These are phyloP conservation scores for Colletotrichum higginsianum DNA, from an alignment of 2,329 filamentous ascomycete genomes.

Conservation along the genomic window DNA sequence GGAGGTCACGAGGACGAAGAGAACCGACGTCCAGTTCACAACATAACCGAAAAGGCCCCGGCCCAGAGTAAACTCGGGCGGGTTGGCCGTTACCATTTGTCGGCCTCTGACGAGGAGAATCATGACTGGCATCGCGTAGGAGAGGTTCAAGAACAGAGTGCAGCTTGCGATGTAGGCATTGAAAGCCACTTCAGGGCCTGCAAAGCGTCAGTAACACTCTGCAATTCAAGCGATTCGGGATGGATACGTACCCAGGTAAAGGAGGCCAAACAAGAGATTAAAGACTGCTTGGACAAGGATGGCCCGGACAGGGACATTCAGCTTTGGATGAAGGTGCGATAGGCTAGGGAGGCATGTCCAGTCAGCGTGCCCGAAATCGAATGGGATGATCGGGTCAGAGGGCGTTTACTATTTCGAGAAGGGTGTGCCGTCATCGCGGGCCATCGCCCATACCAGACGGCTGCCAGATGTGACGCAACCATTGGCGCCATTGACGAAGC, in stretches of 20 bases:
- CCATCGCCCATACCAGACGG: conserved; percentile 56
- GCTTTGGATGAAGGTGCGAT: conserved; percentile 51
- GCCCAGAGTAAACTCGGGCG: conserved; percentile 17
- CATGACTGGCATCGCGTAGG: conserved; percentile 60
- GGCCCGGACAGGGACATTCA: conserved; percentile 59
- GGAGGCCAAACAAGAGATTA: conserved; percentile 61
- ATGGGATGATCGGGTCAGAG: neutral
- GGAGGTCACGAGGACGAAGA: conserved; percentile 29
- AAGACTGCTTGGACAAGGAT: conserved; percentile 59
- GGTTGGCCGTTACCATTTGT: conserved; percentile 44
- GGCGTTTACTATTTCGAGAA: conserved; percentile 25
- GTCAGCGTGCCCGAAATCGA: neutral
- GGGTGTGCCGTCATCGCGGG: conserved; percentile 51
- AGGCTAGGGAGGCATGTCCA: neutral
- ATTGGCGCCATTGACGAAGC: conserved; percentile 50
- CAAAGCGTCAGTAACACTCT: neutral
- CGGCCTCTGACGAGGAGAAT: conserved; percentile 56
- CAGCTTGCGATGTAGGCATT: conserved; percentile 61
- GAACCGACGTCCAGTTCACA: conserved; percentile 20
- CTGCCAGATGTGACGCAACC: conserved; percentile 55
- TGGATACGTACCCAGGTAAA: conserved; percentile 57
- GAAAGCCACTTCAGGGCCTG: conserved; percentile 59
- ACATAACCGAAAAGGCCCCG: conserved; percentile 19
- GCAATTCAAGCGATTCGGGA: neutral
- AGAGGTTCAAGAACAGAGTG: conserved; percentile 62